Evolutionary conservation across 2,329 filamentous ascomycete species (phyloP).

Genomic region (Pseudogymnoascus sp.): DNA sequence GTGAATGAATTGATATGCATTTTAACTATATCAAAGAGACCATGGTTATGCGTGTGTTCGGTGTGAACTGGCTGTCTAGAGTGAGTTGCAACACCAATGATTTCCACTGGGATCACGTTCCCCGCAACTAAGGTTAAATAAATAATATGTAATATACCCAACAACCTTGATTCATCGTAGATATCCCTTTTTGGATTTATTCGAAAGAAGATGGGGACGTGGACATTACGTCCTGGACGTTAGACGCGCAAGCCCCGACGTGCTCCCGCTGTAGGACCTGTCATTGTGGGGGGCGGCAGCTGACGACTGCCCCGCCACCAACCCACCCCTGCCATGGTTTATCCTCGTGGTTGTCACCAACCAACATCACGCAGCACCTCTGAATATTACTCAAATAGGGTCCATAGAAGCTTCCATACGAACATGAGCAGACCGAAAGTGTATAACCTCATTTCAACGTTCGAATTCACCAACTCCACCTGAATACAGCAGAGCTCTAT

Average conservation of each 20-base stretch:
- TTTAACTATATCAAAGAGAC: background rate
- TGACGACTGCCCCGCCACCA: constrained; percentile 10
- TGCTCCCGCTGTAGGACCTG: background rate
- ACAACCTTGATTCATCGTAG: background rate
- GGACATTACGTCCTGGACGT: background rate
- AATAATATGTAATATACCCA: background rate
- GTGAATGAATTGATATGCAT: constrained; percentile 1
- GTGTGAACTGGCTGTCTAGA: background rate
- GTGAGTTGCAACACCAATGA: background rate
- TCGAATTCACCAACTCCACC: background rate
- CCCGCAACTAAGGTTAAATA: background rate
- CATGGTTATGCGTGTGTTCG: background rate
- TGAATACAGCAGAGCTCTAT: background rate
- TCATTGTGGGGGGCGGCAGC: constrained; percentile 8
- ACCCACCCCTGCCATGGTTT: constrained; percentile 3
- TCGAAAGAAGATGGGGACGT: background rate
- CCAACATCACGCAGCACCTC: background rate
- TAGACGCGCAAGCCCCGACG: background rate
- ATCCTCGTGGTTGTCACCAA: background rate
- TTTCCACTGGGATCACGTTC: background rate
- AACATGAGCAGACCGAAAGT: background rate
- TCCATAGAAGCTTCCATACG: background rate
- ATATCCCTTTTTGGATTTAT: background rate
- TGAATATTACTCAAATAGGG: background rate
- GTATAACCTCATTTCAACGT: background rate